Evolutionary conservation across 2,329 filamentous ascomycete species (phyloP).

Genomic region (Colletotrichum sp.): DNA sequence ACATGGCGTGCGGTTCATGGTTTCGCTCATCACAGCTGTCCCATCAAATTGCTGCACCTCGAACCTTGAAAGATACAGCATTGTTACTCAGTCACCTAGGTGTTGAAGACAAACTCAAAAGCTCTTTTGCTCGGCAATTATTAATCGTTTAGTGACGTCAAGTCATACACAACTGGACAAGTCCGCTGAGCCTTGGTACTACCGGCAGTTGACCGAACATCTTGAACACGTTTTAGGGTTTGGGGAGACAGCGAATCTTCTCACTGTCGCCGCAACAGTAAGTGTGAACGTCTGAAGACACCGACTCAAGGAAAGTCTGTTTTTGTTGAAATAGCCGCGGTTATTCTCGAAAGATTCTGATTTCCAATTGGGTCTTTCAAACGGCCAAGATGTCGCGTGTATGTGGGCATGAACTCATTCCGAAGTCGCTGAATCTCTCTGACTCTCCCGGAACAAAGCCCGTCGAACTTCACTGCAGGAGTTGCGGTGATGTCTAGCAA

Average conservation of each 20-base stretch:
- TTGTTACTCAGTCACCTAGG: not conserved
- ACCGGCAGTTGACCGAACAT: not conserved
- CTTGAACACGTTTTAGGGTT: not conserved
- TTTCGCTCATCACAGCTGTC: not conserved
- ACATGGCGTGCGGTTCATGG: fast-evolving
- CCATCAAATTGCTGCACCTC: fast-evolving
- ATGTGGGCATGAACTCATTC: not conserved
- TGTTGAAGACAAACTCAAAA: not conserved
- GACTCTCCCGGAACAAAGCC: not conserved
- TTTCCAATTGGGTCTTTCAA: not conserved
- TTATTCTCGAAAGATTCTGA: not conserved
- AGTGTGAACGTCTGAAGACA: not conserved
- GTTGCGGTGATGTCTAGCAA: not conserved
- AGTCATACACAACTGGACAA: not conserved
- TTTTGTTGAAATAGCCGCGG: not conserved
- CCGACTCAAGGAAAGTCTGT: not conserved
- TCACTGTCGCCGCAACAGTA: not conserved
- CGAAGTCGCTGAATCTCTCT: not conserved
- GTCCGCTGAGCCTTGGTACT: not conserved
- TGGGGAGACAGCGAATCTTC: not conserved
- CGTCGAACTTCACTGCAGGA: not conserved
- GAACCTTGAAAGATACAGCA: not conserved
- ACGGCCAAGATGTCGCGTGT: not conserved
- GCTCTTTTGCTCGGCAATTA: not conserved
- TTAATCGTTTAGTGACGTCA: not conserved